phyloP scores from a whole-genome alignment of 1,284 basidiomycete species.

The Ceratobasidium sp. region DNA sequence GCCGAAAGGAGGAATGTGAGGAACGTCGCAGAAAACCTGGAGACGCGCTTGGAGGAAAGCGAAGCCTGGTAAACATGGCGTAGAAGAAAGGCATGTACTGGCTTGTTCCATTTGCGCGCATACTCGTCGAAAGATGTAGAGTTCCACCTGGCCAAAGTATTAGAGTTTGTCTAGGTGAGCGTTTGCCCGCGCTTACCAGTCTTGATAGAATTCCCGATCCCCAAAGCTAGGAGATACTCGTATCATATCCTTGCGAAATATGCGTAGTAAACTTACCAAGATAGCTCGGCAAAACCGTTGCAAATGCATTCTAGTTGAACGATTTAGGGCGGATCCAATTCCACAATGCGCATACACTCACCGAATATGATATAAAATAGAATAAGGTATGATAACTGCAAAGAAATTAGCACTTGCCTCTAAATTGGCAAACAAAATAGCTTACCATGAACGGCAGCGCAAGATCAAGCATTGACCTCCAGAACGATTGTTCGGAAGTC shows the following conservation, averaged over 20 bases:
- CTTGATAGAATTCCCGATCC: constrained; percentile 96
- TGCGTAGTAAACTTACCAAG: constrained; percentile 67
- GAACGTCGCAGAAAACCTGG: constrained; percentile 84
- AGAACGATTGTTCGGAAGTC: constrained; percentile 76
- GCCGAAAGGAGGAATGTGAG: constrained; percentile 93
- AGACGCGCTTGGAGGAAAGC: constrained; percentile 81
- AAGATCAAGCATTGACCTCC: constrained; percentile 84
- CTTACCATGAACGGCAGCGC: constrained; percentile 91
- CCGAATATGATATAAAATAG: constrained; percentile 89
- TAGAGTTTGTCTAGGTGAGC: not conserved
- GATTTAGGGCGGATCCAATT: not conserved
- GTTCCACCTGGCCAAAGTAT: constrained; percentile 78
- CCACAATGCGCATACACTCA: constrained; percentile 54
- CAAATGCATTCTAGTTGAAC: constrained; percentile 86
- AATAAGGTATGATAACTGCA: constrained; percentile 72
- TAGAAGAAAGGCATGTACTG: constrained; percentile 91
- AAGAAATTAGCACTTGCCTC: not conserved
- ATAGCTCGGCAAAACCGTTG: constrained; percentile 93
- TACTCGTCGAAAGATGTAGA: constrained; percentile 97
- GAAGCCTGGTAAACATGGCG: constrained; percentile 94
- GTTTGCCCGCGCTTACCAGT: constrained; percentile 67
- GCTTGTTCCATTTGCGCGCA: constrained; percentile 95
- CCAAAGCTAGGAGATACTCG: constrained; percentile 74
- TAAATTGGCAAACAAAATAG: constrained; percentile 50
- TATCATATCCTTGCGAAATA: not conserved